phyloP scores from a whole-genome alignment of 768 basidiomycete genomes.

The Amanita pseudoporphyria region DNA sequence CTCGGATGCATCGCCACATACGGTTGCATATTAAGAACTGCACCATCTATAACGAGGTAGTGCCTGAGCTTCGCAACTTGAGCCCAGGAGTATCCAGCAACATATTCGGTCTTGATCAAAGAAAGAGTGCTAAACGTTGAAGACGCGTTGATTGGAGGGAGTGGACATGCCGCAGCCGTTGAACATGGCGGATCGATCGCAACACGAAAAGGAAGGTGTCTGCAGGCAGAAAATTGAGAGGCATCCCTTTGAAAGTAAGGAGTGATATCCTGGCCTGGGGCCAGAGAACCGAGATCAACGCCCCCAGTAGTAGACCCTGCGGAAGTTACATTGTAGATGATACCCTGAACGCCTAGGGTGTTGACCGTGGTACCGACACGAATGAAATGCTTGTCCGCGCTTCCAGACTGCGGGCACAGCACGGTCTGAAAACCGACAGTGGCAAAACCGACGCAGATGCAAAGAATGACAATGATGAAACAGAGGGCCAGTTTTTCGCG shows the following conservation, averaged over 20 bases:
- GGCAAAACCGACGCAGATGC: slow-evolving; percentile 76
- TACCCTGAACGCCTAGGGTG: slow-evolving; percentile 70
- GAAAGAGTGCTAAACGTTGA: slow-evolving; percentile 51
- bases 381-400: slow-evolving; percentile 35
- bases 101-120: slow-evolving; percentile 53
- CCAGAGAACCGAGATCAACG: slow-evolving; percentile 52
- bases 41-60: slow-evolving; percentile 87
- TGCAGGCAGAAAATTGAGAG: slow-evolving; percentile 57
- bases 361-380: slow-evolving; percentile 47
- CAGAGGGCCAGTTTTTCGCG: slow-evolving; percentile 94
- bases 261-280: slow-evolving; percentile 88
- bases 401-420: slow-evolving; percentile 63
- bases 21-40: slow-evolving; percentile 86
- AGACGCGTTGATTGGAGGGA: slow-evolving; percentile 46
- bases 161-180: slow-evolving; percentile 48
- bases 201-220: slow-evolving; percentile 47
- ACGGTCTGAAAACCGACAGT: slow-evolving; percentile 93
- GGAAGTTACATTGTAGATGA: slow-evolving; percentile 61
- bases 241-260: slow-evolving; percentile 66
- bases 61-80: slow-evolving; percentile 65
- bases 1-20: slow-evolving; percentile 71
- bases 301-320: slow-evolving; percentile 37
- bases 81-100: slow-evolving; percentile 87
- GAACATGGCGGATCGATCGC: slow-evolving; percentile 73
- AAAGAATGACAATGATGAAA: slow-evolving; percentile 73